These are phyloP conservation scores for Paramarasmius palmivorus DNA, from an alignment of 1,284 basidiomycete genomes.

Conservation along the genomic window DNA sequence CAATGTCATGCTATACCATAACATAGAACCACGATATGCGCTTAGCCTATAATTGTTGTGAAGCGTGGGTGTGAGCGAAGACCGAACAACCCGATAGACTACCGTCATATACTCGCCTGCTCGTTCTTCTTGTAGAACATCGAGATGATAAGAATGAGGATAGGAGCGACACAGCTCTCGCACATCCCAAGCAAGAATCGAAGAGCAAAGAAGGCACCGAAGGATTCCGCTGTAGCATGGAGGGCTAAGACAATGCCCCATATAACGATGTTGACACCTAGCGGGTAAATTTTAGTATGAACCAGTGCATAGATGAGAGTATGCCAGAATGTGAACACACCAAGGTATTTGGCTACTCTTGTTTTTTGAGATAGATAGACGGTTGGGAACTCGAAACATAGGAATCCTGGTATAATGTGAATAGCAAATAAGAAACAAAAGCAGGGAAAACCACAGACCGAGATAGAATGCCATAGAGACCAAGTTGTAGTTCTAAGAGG, in stretches of 20 bases:
- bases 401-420: conserved; percentile 43
- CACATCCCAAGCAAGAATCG: conserved; percentile 68
- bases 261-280: conserved; percentile 58
- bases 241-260: conserved; percentile 67
- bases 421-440: neutral
- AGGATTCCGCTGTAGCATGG: conserved; percentile 56
- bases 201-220: conserved; percentile 62
- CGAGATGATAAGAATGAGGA: conserved; percentile 61
- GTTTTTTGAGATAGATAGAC: conserved; percentile 65
- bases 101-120: no score
- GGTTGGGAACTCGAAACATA: conserved; percentile 68
- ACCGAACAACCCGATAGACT: no score
- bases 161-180: conserved; percentile 64
- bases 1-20: conserved; percentile 51
- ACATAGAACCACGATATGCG: conserved; percentile 71
- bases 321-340: conserved; percentile 27
- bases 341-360: conserved; percentile 62
- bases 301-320: neutral
- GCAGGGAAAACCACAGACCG: conserved; percentile 39
- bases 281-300: neutral
- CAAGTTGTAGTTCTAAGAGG: conserved; percentile 54
- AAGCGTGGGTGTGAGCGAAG: neutral
- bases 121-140: conserved; percentile 75
- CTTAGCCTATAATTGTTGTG: conserved; percentile 36
- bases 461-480: conserved; percentile 69